A percentile compares a stretch with the other conserved stretches of the same genome.
Evolutionary conservation across 2,329 filamentous ascomycete species (phyloP).

Genomic region (Pestalotiopsis sp.): DNA sequence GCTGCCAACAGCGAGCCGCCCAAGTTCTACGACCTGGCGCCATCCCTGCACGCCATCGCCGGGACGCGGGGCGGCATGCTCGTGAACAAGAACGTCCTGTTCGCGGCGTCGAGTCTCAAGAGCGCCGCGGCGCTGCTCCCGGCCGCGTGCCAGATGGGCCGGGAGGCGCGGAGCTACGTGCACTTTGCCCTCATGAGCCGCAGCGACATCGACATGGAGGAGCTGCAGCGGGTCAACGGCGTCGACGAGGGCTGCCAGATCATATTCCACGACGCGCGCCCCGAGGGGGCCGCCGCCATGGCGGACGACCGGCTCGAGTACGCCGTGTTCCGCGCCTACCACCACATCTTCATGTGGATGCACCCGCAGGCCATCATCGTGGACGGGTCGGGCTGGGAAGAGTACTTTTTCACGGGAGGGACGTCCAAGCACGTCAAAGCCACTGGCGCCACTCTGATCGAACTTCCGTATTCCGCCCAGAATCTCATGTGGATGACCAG

Average conservation of each 20-base stretch:
- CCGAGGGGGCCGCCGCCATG: constrained; percentile 72
- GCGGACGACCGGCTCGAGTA: constrained; percentile 70
- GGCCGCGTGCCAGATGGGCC: constrained; percentile 84
- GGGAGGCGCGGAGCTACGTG: constrained; percentile 69
- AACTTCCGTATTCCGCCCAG: constrained; percentile 68
- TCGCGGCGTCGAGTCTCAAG: constrained; percentile 73
- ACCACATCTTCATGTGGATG: constrained; percentile 73
- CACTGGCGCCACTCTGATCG: constrained; percentile 67
- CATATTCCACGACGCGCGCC: constrained; percentile 71
- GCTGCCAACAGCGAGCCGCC: constrained; percentile 66
- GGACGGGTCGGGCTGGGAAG: constrained; percentile 69
- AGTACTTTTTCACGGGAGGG: constrained; percentile 66
- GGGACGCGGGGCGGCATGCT: constrained; percentile 52
- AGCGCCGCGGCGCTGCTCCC: constrained; percentile 76
- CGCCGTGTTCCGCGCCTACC: constrained; percentile 66
- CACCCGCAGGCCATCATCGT: constrained; percentile 77
- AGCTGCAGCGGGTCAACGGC: constrained; percentile 77
- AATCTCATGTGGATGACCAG: constrained; percentile 77
- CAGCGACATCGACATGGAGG: constrained; percentile 68
- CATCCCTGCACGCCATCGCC: constrained; percentile 62
- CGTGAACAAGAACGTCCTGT: constrained; percentile 73
- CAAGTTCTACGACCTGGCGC: constrained; percentile 66
- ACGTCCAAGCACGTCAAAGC: constrained; percentile 56
- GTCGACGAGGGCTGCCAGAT: constrained; percentile 72
- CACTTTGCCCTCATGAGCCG: constrained; percentile 82